A percentile compares a stretch with the other conserved stretches of the same genome.
Evolutionary conservation across 2,329 filamentous ascomycete genomes (phyloP).

Genomic region (Colletotrichum filicis): DNA sequence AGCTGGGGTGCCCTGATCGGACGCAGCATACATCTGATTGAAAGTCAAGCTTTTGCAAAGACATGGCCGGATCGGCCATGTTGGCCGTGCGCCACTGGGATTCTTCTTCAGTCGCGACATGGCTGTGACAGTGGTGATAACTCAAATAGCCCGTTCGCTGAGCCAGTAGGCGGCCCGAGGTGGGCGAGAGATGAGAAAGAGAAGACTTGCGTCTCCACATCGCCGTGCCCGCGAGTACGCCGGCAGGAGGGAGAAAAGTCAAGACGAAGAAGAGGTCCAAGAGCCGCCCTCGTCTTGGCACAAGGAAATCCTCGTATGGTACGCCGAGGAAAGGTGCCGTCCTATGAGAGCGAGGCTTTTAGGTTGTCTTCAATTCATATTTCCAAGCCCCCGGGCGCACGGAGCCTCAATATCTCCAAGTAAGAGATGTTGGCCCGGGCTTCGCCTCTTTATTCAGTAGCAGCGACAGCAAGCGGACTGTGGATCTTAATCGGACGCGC

Average conservation of each 20-base stretch:
- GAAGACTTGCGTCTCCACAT: background rate
- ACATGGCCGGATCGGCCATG: background rate
- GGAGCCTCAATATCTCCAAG: background rate
- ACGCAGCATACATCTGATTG: background rate
- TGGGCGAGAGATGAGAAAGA: background rate
- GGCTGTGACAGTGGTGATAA: slow-evolving; percentile 31
- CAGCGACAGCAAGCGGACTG: background rate
- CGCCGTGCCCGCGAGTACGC: background rate
- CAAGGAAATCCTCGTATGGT: no score
- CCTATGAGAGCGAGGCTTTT: background rate
- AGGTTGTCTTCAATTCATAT: background rate
- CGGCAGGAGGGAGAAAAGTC: background rate
- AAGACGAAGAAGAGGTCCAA: slow-evolving; percentile 23
- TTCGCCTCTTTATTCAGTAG: background rate
- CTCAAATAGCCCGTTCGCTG: slow-evolving; percentile 14
- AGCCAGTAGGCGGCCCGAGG: background rate
- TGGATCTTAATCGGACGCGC: slow-evolving; percentile 2
- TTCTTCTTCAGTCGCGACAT: slow-evolving; percentile 25
- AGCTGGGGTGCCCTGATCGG: background rate
- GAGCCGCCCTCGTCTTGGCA: background rate
- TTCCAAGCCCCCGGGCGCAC: background rate
- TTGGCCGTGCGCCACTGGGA: slow-evolving; percentile 12
- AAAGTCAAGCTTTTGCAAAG: background rate
- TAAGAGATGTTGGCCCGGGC: background rate
- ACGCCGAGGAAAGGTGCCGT: background rate